Percentiles rank a stretch among this genome's conserved stretches.
Conservation (phyloP, 441 rosid genomes). For the Omphalea diandra region DNA sequence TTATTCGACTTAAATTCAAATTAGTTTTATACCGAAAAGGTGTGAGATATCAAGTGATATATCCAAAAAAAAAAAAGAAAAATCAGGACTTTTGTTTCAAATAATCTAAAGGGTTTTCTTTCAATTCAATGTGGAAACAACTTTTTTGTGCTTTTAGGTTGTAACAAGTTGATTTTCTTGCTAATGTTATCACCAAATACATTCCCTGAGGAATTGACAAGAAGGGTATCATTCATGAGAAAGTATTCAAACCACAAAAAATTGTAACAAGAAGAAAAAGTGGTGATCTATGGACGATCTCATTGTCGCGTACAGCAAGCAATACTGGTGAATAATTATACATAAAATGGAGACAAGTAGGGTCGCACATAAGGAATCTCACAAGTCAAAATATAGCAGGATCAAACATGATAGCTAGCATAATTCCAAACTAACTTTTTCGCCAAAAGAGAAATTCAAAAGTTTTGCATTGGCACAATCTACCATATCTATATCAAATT, state of each 20-base stretch:
- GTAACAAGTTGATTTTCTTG: neutral
- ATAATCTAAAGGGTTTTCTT: too few relatives aligned
- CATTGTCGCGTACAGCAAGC: neutral
- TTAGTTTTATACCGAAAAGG: too few relatives aligned
- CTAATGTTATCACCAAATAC: neutral
- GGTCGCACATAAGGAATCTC: slow-evolving; percentile 32
- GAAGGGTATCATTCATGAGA: neutral
- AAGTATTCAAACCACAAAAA: neutral
- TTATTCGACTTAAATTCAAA: too few relatives aligned
- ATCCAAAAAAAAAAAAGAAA: too few relatives aligned
- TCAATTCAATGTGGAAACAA: neutral
- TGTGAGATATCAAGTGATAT: too few relatives aligned
- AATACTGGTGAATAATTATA: neutral
- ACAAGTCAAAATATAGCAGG: slow-evolving; percentile 44
- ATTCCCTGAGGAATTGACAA: neutral
- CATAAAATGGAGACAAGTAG: slow-evolving; percentile 33
- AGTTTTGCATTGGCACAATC: slow-evolving; percentile 3
- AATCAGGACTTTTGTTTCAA: too few relatives aligned
- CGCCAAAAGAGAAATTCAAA: slow-evolving; percentile 27
- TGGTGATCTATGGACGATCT: slow-evolving; percentile 14
- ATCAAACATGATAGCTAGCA: slow-evolving; percentile 38
- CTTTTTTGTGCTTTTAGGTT: neutral
- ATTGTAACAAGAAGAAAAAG: neutral
- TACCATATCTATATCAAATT: neutral
- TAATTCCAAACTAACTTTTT: slow-evolving; percentile 45